Conservation (phyloP, 1,284 basidiomycete genomes). For the Mycena citricolor region DNA sequence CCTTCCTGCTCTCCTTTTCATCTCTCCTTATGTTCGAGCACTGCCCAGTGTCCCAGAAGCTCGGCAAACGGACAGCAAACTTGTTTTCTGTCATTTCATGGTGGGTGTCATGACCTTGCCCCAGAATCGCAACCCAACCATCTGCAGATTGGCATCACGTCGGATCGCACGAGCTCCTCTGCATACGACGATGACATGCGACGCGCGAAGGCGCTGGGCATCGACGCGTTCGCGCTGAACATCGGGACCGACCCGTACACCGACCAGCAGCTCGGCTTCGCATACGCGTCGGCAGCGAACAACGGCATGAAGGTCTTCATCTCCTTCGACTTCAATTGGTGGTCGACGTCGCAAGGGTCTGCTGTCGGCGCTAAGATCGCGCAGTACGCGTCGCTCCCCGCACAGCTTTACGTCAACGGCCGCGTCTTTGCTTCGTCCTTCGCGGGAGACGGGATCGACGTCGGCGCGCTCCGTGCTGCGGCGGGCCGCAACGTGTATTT, state of each 20-base stretch:
- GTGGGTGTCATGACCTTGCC: slow-evolving; percentile 1
- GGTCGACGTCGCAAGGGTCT: slow-evolving; percentile 5
- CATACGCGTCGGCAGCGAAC: slow-evolving; percentile 31
- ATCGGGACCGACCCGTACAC: slow-evolving; percentile 30
- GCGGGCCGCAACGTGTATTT: slow-evolving; percentile 21
- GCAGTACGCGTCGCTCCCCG: slow-evolving; percentile 9
- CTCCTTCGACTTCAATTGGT: slow-evolving; percentile 34
- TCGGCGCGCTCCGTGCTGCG: slow-evolving; percentile 17
- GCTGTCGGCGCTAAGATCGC: slow-evolving; percentile 15
- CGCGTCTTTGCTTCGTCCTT: slow-evolving; percentile 25
- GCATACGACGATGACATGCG: slow-evolving; percentile 32
- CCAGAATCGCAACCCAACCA: neutral
- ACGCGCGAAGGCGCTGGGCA: slow-evolving; percentile 31
- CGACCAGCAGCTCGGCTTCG: slow-evolving; percentile 30
- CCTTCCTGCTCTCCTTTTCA: no score
- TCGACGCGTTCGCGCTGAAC: slow-evolving; percentile 24
- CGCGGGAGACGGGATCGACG: slow-evolving; percentile 24
- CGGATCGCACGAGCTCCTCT: slow-evolving; percentile 20
- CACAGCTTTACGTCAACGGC: slow-evolving; percentile 8
- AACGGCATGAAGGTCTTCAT: slow-evolving; percentile 36
- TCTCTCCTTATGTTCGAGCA: no score
- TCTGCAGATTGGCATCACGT: slow-evolving; percentile 24
- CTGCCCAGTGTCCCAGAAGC: no score
- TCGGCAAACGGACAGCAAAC: slow-evolving; percentile 4
- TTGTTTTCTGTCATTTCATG: slow-evolving; percentile 20